Base-by-base conservation (phyloP, 148 eudicot genomes). In the Spergularia bocconei region DNA sequence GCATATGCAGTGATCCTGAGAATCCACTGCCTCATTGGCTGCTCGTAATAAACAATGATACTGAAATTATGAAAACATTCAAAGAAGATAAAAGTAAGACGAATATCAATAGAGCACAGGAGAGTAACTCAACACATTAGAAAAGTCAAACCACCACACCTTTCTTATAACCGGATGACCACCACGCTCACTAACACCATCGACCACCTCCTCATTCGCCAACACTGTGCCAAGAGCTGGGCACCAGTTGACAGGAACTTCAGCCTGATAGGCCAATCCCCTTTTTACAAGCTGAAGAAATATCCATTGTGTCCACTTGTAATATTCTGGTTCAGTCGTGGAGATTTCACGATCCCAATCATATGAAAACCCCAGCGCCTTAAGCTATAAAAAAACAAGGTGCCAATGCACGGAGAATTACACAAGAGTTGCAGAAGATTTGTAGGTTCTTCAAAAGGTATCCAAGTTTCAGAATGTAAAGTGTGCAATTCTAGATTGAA, bases 11-110 rank as follows among this genome's bases (percentile, higher is more conserved):
- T 95, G 80, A 95, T 95, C 87, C 75, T 92, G 79, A 95, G 96
- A 91, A 95, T 91, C 99, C 99, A 95, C 79, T 95, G 99, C 86
- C 93, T 87, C 99, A 95, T 95, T 78, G 99, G 99, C 99, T 95
- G 99, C 93, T 89, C 78, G 87, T 84, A 86, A 89, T 84, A 85
- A 92, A 90, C 91, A 89, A 89, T 78, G 80, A 88, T 82, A 93
- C 90, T 91, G 87, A 83, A 86, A 87, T 86, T 93, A 92, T 88
- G 79, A 88, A 85, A 83, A 86, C 86, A 85, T 81, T 82, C 84
- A 85, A 84, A 69, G 84, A 76, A 76, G 71, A 82, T 72, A 70
- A 78, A 80, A 85, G 84, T 75, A 90, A 77, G 82, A 80, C 60
- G 74, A 82, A 78, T 65, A 70, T 71, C 77, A 75, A 73, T 54